Evolutionary conservation across 2,329 filamentous ascomycete species (phyloP).

Genomic region (Neofusicoccum sp.): DNA sequence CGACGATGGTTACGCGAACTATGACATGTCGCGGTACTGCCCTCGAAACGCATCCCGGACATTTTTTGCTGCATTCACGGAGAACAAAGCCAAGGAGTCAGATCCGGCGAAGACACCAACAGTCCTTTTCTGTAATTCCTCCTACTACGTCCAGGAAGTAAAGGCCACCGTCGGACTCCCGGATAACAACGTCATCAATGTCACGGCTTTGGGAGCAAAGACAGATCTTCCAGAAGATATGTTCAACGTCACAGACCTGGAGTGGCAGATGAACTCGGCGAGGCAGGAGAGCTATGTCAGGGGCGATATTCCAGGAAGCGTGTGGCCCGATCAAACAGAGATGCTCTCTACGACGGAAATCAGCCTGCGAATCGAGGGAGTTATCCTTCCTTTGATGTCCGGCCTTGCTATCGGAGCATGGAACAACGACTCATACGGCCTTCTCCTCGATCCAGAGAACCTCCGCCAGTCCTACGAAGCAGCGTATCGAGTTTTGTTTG

Average conservation of each 20-base stretch:
- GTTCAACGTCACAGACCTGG: constrained; percentile 42
- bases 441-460: background rate
- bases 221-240: constrained; percentile 23
- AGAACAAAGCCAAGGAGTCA: constrained; percentile 20
- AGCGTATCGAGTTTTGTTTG: constrained; percentile 45
- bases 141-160: constrained; percentile 36
- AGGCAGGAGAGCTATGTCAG: constrained; percentile 1
- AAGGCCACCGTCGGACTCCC: constrained; percentile 39
- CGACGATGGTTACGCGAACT: constrained; percentile 30
- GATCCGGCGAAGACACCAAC: constrained; percentile 25
- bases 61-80: constrained; percentile 24
- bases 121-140: background rate
- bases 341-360: background rate
- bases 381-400: background rate
- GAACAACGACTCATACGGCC: background rate
- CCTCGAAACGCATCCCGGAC: background rate
- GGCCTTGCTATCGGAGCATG: background rate
- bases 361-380: background rate
- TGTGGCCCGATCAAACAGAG: constrained; percentile 19
- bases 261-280: constrained; percentile 23
- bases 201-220: constrained; percentile 24
- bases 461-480: constrained; percentile 22
- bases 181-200: constrained; percentile 22
- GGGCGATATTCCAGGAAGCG: constrained; percentile 22
- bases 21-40: constrained; percentile 24